These are phyloP conservation scores for Jatropha podagrica DNA, from an alignment of 441 rosid genomes.

Conservation along the genomic window DNA sequence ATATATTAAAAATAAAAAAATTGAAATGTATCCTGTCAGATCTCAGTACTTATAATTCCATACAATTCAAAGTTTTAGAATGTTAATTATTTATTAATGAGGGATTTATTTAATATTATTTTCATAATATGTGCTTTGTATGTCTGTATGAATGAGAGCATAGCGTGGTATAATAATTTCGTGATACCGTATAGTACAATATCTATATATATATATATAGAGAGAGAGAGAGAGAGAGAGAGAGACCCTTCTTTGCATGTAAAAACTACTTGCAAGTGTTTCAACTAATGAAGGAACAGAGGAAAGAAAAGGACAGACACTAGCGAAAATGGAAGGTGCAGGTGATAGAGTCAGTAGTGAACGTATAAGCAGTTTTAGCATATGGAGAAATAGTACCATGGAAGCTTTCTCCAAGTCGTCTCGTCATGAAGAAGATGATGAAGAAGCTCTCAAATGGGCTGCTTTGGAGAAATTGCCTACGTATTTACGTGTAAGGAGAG, in stretches of 20 bases:
- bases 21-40: no score
- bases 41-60: no score
- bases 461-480: constrained; percentile 65
- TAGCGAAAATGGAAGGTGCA: constrained; percentile 14
- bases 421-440: constrained; percentile 43
- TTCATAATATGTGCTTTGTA: no score
- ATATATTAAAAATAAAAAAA: no score
- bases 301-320: not conserved
- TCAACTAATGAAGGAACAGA: not conserved
- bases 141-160: no score
- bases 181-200: not conserved
- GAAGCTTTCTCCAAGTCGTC: constrained; percentile 54
- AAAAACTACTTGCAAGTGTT: not conserved
- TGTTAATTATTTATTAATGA: no score
- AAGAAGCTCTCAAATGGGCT: constrained; percentile 70
- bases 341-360: constrained; percentile 34
- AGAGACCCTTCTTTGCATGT: no score
- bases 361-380: constrained; percentile 46
- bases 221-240: no score
- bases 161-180: no score
- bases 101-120: no score
- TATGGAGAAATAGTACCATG: constrained; percentile 41
- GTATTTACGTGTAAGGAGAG: constrained; percentile 47
- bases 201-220: no score
- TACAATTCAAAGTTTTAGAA: no score